A percentile compares a stretch with the other conserved stretches of the same genome.
These are phyloP conservation scores for Durotheca rogersii DNA, from an alignment of 495 filamentous ascomycete genomes.

Conservation along the genomic window DNA sequence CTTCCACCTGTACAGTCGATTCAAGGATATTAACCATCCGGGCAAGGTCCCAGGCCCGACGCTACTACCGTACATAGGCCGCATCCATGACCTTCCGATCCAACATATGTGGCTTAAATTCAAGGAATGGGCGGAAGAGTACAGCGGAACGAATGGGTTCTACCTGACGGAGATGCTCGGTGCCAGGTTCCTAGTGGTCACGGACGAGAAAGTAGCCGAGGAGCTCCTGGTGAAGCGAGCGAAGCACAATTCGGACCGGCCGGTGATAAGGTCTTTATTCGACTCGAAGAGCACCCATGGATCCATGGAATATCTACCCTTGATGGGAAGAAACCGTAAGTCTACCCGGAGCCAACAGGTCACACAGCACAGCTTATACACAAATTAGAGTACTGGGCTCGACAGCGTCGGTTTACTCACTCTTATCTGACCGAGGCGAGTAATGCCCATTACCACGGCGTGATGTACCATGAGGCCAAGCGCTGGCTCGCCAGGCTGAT, in stretches of 20 bases:
- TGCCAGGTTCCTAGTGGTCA: constrained; percentile 49
- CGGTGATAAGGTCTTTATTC: constrained; percentile 41
- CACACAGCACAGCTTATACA: not conserved
- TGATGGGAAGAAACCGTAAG: constrained; percentile 47
- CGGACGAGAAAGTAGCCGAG: constrained; percentile 54
- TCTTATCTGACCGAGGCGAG: constrained; percentile 42
- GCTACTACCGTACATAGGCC: constrained; percentile 44
- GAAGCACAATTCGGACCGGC: constrained; percentile 50
- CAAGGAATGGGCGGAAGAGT: constrained; percentile 52
- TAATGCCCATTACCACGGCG: constrained; percentile 39
- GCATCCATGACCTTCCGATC: constrained; percentile 50
- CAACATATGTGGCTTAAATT: constrained; percentile 53
- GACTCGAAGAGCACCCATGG: constrained; percentile 44
- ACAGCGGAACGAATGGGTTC: constrained; percentile 45
- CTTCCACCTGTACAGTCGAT: constrained; percentile 35
- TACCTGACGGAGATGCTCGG: constrained; percentile 51
- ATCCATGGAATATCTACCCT: constrained; percentile 44
- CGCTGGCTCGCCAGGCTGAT: constrained; percentile 43
- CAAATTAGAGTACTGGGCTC: constrained; percentile 41
- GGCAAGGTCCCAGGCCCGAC: constrained; percentile 40
- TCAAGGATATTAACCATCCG: constrained; percentile 38
- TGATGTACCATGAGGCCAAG: constrained; percentile 44
- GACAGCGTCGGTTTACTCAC: constrained; percentile 42
- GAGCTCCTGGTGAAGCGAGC: constrained; percentile 52
- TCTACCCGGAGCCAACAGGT: not conserved